These are phyloP conservation scores for Ephemerocybe angulata DNA, from an alignment of 768 basidiomycete genomes.

Conservation along the genomic window DNA sequence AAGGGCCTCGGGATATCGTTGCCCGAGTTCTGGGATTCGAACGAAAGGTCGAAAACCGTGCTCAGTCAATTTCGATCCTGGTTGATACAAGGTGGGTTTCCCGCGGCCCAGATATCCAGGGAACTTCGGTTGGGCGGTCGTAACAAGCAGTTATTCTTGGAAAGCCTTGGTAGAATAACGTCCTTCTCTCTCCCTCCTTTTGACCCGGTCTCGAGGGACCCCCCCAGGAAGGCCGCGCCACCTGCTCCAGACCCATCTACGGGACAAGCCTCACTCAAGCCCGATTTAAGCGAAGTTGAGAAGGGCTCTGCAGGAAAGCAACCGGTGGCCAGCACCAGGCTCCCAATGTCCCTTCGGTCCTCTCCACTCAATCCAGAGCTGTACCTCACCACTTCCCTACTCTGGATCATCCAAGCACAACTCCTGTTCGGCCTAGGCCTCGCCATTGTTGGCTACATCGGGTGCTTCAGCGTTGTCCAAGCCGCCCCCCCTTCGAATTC, in stretches of 20 bases:
- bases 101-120: no score
- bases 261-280: no score
- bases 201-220: no score
- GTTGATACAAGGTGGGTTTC: no score
- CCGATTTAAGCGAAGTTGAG: no score
- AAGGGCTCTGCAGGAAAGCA: not conserved
- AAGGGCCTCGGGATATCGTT: not conserved
- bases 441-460: constrained; percentile 14
- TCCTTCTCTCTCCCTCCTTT: no score
- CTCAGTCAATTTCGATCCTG: not conserved
- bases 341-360: not conserved
- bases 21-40: not conserved
- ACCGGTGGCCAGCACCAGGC: not conserved
- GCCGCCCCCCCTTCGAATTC: not conserved
- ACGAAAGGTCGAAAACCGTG: not conserved
- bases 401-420: not conserved
- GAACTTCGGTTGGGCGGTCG: no score
- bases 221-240: no score
- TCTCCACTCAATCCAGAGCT: no score
- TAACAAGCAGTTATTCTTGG: no score
- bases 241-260: no score
- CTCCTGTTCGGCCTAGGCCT: constrained; percentile 7
- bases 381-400: not conserved
- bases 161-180: no score
- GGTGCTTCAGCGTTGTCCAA: constrained; percentile 15